phyloP scores from a whole-genome alignment of 2,329 filamentous ascomycete genomes.

The Fusarium longipes region DNA sequence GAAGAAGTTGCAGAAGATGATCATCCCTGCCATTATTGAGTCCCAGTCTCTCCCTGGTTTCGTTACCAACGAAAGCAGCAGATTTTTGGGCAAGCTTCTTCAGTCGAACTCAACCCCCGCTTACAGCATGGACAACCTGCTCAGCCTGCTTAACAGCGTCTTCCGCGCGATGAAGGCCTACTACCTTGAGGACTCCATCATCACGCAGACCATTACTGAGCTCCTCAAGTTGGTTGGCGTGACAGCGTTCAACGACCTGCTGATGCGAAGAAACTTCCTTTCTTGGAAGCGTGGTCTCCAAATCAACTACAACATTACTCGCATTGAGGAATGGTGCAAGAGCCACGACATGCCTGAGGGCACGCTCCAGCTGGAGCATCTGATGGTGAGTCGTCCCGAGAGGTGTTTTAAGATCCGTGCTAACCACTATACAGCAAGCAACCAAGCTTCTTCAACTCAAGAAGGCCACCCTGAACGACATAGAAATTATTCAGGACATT shows the following conservation, averaged over 20 bases:
- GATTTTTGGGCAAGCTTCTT: slow-evolving; percentile 96
- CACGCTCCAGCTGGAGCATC: slow-evolving; percentile 94
- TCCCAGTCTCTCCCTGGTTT: slow-evolving; percentile 98
- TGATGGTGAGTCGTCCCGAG: slow-evolving; percentile 76
- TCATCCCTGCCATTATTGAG: slow-evolving; percentile 98
- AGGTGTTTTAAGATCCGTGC: slow-evolving; percentile 9
- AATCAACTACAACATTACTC: slow-evolving; percentile 99
- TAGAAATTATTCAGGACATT: slow-evolving; percentile 99
- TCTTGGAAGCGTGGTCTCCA: slow-evolving; percentile 99
- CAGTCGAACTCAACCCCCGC: slow-evolving; percentile 90
- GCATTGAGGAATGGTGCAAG: slow-evolving; percentile 99
- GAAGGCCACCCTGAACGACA: slow-evolving; percentile 98
- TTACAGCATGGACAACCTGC: slow-evolving; percentile 99
- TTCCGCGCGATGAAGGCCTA: slow-evolving; percentile 99
- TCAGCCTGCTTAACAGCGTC: slow-evolving; percentile 94
- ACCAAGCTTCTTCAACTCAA: slow-evolving; percentile 98
- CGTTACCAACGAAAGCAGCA: slow-evolving; percentile 97
- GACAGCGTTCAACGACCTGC: slow-evolving; percentile 96
- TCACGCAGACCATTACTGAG: slow-evolving; percentile 95
- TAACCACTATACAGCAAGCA: slow-evolving; percentile 75
- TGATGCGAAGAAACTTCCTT: slow-evolving; percentile 98
- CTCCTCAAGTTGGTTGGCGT: slow-evolving; percentile 93
- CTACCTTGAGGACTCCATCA: slow-evolving; percentile 95
- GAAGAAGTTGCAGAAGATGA: slow-evolving; percentile 99
- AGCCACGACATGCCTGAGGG: slow-evolving; percentile 99